Base-by-base conservation (phyloP, 2,329 filamentous ascomycete genomes). In the Ceratocystis albifundus region DNA sequence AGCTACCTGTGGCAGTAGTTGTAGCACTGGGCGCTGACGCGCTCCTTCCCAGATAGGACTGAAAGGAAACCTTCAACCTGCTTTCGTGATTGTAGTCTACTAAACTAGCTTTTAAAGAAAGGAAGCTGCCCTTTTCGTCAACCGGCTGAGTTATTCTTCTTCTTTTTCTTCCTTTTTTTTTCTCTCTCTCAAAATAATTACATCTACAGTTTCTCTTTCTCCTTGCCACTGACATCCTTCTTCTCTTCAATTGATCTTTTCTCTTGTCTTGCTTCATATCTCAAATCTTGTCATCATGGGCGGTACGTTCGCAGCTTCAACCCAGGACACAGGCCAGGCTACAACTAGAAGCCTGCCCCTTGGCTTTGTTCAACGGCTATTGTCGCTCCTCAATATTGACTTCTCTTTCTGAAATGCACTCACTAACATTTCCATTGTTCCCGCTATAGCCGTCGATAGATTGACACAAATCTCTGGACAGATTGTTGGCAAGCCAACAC, bases 381-480 rank as follows among this genome's bases (percentile, higher is more conserved):
- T 41, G 10, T 41, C 46, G n/a, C 46, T n/a, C 46, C 5, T 22
- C 46, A 7, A 8, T 10, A 4, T 22, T 0, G 6, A 22, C 4
- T 32, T 12, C 22, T 44, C 20, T 50, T 36, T 12, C 6, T 53
- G 12, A 3, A 20, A 30, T n/a, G 12, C 17, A 41, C 28, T 22
- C 45, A 25, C 62, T 64, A 41, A 55, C 45, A 30, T 17, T 28
- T 41, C 8, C n/a, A n/a, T 17, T n/a, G 17, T 10, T 5, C 4
- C 4, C 2, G 20, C 30, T 6, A 62, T 20, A 84, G 82, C 82
- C 71, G 74, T 82, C 72, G 82, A 84, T 70, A 77, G 82, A 76
- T 76, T 85, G 68, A 77, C 79, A 64, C 82, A 85, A 72, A 80
- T 87, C 71, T 84, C 83, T 69, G 80, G 79, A 78, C 84, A 87